Evolutionary conservation across 2,329 filamentous ascomycete genomes (phyloP).

Genomic region (Septoria petroselini): DNA sequence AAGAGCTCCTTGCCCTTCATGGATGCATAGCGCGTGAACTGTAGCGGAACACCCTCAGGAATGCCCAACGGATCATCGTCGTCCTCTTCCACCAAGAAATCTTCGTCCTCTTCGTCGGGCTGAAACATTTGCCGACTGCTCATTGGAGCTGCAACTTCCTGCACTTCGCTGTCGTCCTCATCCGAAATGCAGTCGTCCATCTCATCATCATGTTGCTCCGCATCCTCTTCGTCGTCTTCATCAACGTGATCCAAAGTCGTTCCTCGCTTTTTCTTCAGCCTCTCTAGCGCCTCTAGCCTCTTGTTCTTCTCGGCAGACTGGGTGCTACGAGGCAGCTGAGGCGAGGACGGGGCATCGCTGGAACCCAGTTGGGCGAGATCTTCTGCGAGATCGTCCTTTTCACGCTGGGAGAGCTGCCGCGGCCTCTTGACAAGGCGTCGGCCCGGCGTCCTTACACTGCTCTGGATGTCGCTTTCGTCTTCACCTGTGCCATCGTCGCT

Average conservation of each 20-base stretch:
- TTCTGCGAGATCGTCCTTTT: slow-evolving; percentile 45
- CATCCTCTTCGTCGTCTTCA: slow-evolving; percentile 25
- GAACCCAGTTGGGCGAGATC: slow-evolving; percentile 46
- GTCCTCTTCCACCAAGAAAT: slow-evolving; percentile 55
- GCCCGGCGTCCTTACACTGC: slow-evolving; percentile 29
- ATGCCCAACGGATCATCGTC: slow-evolving; percentile 57
- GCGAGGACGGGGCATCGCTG: slow-evolving; percentile 32
- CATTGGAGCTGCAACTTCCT: slow-evolving; percentile 44
- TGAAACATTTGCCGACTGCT: slow-evolving; percentile 47
- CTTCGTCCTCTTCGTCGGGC: slow-evolving; percentile 58
- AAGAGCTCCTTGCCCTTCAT: slow-evolving; percentile 71
- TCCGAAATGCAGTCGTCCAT: slow-evolving; percentile 31
- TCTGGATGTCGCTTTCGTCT: slow-evolving; percentile 23
- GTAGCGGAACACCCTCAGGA: slow-evolving; percentile 61
- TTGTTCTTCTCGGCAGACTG: slow-evolving; percentile 37
- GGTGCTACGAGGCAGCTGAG: slow-evolving; percentile 27
- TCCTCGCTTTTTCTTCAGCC: slow-evolving; percentile 40
- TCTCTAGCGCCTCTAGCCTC: slow-evolving; percentile 45
- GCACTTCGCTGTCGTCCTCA: slow-evolving; percentile 49
- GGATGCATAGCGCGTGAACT: slow-evolving; percentile 65
- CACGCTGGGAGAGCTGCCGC: slow-evolving; percentile 32
- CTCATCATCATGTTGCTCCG: slow-evolving; percentile 32
- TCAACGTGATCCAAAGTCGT: slow-evolving; percentile 29
- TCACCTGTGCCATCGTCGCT: slow-evolving; percentile 24
- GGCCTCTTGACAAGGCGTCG: slow-evolving; percentile 27